Conservation (phyloP, 2,329 filamentous ascomycete species). For the Alternaria panax region DNA sequence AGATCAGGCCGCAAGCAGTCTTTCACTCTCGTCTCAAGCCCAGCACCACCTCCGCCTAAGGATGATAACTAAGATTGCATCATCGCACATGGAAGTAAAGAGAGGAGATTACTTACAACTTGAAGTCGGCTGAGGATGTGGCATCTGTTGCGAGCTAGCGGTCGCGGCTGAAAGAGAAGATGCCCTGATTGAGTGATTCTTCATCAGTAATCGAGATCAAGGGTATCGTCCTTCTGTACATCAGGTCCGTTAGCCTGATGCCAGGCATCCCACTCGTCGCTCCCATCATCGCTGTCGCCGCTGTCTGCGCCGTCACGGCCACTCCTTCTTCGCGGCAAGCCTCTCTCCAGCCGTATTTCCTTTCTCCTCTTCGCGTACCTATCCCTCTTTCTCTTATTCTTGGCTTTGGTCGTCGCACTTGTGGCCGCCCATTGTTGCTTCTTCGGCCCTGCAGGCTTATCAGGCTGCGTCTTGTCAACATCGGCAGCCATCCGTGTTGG, state of each 20-base stretch:
- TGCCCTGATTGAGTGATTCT: neutral
- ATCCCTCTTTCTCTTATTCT: slow-evolving; percentile 33
- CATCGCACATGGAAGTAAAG: slow-evolving; percentile 58
- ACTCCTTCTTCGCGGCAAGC: slow-evolving; percentile 15
- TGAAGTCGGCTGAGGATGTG: neutral
- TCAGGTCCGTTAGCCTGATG: slow-evolving; percentile 56
- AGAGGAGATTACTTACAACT: slow-evolving; percentile 16
- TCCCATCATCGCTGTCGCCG: slow-evolving; percentile 40
- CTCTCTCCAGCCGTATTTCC: slow-evolving; percentile 26
- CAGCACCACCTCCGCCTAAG: slow-evolving; percentile 75
- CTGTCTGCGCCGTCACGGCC: slow-evolving; percentile 16
- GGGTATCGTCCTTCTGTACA: slow-evolving; percentile 45
- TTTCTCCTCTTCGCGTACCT: slow-evolving; percentile 38
- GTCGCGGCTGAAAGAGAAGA: too few relatives aligned
- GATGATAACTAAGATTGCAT: slow-evolving; percentile 93
- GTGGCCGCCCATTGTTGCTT: slow-evolving; percentile 38
- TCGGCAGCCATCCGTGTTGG: slow-evolving; percentile 6
- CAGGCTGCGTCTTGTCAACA: slow-evolving; percentile 21
- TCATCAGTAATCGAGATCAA: slow-evolving; percentile 59
- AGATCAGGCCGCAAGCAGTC: slow-evolving; percentile 29
- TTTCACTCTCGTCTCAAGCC: slow-evolving; percentile 35
- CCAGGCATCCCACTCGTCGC: slow-evolving; percentile 54
- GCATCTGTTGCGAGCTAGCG: neutral
- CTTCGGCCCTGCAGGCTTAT: slow-evolving; percentile 26
- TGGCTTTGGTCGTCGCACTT: slow-evolving; percentile 35